A percentile compares a stretch with the other conserved stretches of the same genome.
Conservation (phyloP, 1,284 basidiomycete genomes). For the Moesziomyces parantarcticus region DNA sequence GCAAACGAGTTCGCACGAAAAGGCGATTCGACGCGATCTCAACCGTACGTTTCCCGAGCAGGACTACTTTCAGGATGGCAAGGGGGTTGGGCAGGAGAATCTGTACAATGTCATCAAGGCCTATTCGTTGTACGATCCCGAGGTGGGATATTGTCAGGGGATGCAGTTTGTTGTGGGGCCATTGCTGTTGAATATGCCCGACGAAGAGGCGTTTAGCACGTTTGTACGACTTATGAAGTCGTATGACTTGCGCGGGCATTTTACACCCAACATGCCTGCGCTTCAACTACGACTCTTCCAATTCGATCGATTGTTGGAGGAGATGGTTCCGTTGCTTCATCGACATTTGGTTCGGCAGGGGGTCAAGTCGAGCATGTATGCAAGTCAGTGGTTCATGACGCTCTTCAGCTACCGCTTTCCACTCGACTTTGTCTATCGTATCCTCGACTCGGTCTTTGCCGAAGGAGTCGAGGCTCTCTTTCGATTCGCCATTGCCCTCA, state of each 20-base stretch:
- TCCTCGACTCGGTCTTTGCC: constrained; percentile 93
- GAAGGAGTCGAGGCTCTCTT: constrained; percentile 97
- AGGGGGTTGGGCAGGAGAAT: constrained; percentile 93
- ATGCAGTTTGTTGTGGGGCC: constrained; percentile 87
- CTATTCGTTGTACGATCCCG: constrained; percentile 93
- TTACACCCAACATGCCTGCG: constrained; percentile 97
- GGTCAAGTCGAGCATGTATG: constrained; percentile 88
- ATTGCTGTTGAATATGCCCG: constrained; percentile 78
- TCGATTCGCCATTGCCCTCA: constrained; percentile 87
- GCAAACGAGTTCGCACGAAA: constrained; percentile 87
- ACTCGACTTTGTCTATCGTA: constrained; percentile 90
- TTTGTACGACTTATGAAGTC: constrained; percentile 97
- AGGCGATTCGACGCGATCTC: constrained; percentile 89
- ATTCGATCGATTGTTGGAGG: constrained; percentile 94
- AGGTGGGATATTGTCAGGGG: constrained; percentile 98
- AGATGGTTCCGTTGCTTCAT: constrained; percentile 87
- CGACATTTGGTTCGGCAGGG: constrained; percentile 91
- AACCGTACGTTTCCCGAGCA: constrained; percentile 95
- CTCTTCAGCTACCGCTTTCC: constrained; percentile 78
- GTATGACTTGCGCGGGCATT: constrained; percentile 94
- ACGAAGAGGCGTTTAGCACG: constrained; percentile 87
- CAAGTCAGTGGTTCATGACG: constrained; percentile 96
- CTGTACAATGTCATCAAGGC: constrained; percentile 97
- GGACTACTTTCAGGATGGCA: constrained; percentile 86
- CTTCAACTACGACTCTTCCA: constrained; percentile 86